Base-by-base conservation (phyloP, 1,139 yeast species). In the Pichia sp. region DNA sequence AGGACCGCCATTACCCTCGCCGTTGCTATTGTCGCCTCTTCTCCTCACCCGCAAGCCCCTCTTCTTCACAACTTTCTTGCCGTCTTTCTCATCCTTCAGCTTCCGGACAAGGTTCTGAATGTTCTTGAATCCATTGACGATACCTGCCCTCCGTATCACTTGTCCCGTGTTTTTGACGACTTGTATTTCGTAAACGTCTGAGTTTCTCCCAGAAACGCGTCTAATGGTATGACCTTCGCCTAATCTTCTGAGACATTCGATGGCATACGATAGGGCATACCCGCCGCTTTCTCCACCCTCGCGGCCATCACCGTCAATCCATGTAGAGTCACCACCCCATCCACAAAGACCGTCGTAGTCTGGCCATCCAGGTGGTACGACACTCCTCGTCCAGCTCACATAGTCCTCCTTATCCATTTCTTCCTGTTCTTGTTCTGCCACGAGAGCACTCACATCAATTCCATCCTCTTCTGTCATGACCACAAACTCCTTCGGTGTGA, bases 71-170 rank as follows among this genome's bases (percentile, higher is more conserved):
- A n/a, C n/a, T 4, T 37, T 32, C 51, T n/a, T n/a, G n/a, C n/a
- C n/a, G n/a, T n/a, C n/a, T n/a, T n/a, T 82, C 46, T 34, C 35
- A 3, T 34, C 30, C 50, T 81, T 83, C 45, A 91, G 66, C 55
- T 81, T 84, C 35, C 98, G 65, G 9, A 88, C 96, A 53, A 91
- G 63, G 56, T 91, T 91, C 55, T 93, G 98, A 47, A 91, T 91
- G 57, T 93, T 93, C 49, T 94, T 71, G 59, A 91, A 91, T 25
- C 97, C 97, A 55, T 88, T 87, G 1, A 91, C 77, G 25, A 86
- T 77, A 1, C 91, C 88, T 3, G 85, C 73, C 18, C 79, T 67
- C 0, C 81, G 91, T 1, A 82, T 44, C 7, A 64, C 58, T 8
- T 53, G 49, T 9, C 55, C 63, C 42, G 35, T 50, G 2, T 53